Evolutionary conservation across 2,329 filamentous ascomycete species (phyloP), one percentile per base, ranked within the genome.

Genomic region (Phialemoniopsis sp.): DNA sequence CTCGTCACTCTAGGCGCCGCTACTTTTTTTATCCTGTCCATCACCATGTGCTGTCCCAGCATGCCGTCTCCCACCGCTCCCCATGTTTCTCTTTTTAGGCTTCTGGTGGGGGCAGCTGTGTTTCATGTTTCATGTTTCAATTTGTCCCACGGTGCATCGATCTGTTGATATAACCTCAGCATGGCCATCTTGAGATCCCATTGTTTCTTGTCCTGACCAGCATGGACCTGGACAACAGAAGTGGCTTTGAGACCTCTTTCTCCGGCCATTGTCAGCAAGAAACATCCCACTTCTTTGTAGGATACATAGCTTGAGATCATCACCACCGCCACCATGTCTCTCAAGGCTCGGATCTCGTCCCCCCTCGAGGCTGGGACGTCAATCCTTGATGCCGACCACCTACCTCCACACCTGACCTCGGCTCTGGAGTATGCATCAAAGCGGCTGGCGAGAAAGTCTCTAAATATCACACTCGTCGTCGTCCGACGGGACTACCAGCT

Each of bases 301-400:
- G n/a, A n/a, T n/a, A n/a, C n/a, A n/a, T n/a, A n/a, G n/a, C n/a
- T n/a, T n/a, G n/a, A n/a, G n/a, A 6, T 26, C 10, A 10, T 15
- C 32, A 17, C 32, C 19, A 5, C 14, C 32, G 32, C 3, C 38
- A 52, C 21, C 28, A 72, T 73, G 66, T 53, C 66, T 30, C 64
- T 74, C 52, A 82, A 79, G 60, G 63, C 68, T 40, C 66, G 63
- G 41, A 83, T 83, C 50, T 82, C 79, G 2, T 72, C 76, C 36
- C 79, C 80, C 13, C 68, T 84, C 41, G 80, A 82, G 64, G 78
- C 79, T 19, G 78, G 78, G 14, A 63, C 65, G 32, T 82, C 78
- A 15, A 64, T 82, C 39, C 70, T 80, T 43, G 74, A 81, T 49
- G 63, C 66, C 28, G 69, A 78, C 46, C 70, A 73, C 42, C 66